Percentiles rank a stretch among this genome's conserved stretches.
Evolutionary conservation across 345 rosid genomes (phyloP).

Genomic region (Toxicodendron radicans): DNA sequence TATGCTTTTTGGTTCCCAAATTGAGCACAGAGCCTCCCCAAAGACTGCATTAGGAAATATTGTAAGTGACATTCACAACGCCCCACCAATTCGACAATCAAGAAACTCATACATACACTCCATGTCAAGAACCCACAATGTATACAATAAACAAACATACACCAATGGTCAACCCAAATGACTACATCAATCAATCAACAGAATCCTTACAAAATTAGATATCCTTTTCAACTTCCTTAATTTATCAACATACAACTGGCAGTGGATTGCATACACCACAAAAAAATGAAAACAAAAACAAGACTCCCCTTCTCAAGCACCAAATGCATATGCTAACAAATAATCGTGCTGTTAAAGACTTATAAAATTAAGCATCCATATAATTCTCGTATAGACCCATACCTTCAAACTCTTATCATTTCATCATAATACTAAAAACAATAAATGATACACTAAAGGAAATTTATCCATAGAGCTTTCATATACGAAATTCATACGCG

Average conservation of each 20-base stretch:
- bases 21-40: conserved; percentile 98
- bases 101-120: neutral
- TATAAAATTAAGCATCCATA: no score
- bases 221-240: neutral
- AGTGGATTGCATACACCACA: neutral
- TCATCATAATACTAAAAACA: no score
- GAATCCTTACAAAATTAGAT: neutral
- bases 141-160: neutral
- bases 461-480: no score
- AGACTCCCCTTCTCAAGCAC: neutral
- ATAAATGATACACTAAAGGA: no score
- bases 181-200: neutral
- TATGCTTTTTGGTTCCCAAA: conserved; percentile 94
- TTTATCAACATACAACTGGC: neutral
- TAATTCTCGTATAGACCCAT: no score
- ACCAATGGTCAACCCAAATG: neutral
- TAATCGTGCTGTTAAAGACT: no score
- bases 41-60: conserved; percentile 52
- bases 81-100: neutral
- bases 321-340: no score
- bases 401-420: no score
- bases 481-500: no score
- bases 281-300: neutral
- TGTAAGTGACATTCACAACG: neutral
- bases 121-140: neutral